Conservation (phyloP, 192 early-diverging fungal species). For the Entomortierella lignicola region DNA sequence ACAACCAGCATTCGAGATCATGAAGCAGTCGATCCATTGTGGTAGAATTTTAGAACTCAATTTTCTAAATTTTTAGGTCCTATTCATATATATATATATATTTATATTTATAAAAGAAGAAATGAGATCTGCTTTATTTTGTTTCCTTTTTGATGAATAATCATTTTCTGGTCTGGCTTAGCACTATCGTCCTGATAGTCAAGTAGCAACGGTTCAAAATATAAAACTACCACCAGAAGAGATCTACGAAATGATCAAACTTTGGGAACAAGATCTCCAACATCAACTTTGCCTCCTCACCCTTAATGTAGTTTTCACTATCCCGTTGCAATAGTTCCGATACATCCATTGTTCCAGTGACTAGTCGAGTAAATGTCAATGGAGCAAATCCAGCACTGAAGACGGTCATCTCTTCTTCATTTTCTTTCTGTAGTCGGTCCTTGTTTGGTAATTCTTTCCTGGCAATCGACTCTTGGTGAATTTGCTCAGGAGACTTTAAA, state of each 20-base stretch:
- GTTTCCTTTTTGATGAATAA: too few relatives aligned
- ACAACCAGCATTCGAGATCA: too few relatives aligned
- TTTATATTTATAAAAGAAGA: too few relatives aligned
- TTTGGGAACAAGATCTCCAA: conserved; percentile 19
- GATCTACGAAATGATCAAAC: conserved; percentile 4
- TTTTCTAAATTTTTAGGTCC: too few relatives aligned
- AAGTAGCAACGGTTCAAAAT: background rate
- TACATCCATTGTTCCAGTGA: background rate
- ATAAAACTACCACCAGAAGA: conserved; percentile 20
- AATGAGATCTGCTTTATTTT: too few relatives aligned
- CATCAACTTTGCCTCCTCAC: conserved; percentile 5
- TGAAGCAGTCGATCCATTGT: too few relatives aligned
- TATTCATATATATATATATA: too few relatives aligned
- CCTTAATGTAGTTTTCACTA: conserved; percentile 6
- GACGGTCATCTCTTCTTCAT: background rate
- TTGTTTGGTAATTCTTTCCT: background rate
- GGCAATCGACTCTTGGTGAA: background rate
- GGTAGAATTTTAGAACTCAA: too few relatives aligned
- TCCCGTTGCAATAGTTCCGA: conserved; percentile 18
- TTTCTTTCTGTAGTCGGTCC: background rate
- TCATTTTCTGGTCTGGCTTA: too few relatives aligned
- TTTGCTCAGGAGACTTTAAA: background rate
- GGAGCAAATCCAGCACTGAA: conserved; percentile 10
- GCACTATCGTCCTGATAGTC: too few relatives aligned
- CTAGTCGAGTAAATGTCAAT: conserved; percentile 20